Percentiles rank a stretch among this genome's conserved stretches.
Conservation (phyloP, 2,329 filamentous ascomycete genomes). For the Alternaria sp. region DNA sequence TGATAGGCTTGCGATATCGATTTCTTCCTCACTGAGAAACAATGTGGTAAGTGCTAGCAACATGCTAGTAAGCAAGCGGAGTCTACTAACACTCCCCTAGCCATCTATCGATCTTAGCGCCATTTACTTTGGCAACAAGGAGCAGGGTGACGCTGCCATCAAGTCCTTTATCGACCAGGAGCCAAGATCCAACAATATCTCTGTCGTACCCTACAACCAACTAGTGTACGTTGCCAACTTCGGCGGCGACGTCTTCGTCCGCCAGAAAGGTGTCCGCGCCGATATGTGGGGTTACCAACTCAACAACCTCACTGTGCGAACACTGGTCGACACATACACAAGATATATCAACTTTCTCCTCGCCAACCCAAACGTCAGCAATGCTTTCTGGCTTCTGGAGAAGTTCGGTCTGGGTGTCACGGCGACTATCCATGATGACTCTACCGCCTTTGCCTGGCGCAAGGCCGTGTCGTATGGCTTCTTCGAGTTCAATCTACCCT, state of each 20-base stretch:
- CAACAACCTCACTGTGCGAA: constrained; percentile 5
- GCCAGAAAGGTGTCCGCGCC: constrained; percentile 2
- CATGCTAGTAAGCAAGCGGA: not conserved
- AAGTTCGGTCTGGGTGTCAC: constrained; percentile 5
- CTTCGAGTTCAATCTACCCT: constrained; percentile 20
- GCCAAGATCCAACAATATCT: constrained; percentile 4
- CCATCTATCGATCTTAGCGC: constrained; percentile 6
- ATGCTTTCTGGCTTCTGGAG: not conserved
- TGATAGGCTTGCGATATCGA: constrained; percentile 2
- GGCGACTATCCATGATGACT: constrained; percentile 10
- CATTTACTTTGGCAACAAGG: constrained; percentile 10
- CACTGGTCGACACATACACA: constrained; percentile 4
- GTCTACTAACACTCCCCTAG: not conserved
- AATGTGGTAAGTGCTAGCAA: not conserved
- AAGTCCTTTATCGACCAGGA: constrained; percentile 3
- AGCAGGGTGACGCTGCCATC: constrained; percentile 5
- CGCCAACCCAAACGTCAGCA: not conserved
- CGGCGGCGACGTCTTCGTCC: constrained; percentile 4
- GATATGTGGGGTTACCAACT: constrained; percentile 11
- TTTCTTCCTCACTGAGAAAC: constrained; percentile 3
- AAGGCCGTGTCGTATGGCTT: constrained; percentile 22
- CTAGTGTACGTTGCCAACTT: constrained; percentile 10
- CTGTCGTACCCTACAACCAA: constrained; percentile 6
- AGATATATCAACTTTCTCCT: constrained; percentile 5
- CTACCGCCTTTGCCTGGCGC: constrained; percentile 40